Conservation (phyloP, 768 basidiomycete species). For the Mycena rebaudengoi region DNA sequence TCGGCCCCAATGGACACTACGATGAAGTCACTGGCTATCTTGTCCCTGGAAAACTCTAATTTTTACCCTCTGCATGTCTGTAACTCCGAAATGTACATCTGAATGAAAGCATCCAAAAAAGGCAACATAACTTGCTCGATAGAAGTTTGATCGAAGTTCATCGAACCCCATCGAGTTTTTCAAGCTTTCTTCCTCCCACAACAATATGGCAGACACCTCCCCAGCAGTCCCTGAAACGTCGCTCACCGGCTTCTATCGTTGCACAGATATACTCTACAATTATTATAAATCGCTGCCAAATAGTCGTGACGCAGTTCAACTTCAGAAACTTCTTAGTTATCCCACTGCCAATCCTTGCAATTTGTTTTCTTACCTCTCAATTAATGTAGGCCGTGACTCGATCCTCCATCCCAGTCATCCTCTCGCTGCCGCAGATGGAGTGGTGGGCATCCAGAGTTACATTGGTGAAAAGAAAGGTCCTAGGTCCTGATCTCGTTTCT, state of each 20-base stretch:
- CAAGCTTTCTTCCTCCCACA: background rate
- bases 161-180: too few relatives aligned
- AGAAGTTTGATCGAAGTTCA: too few relatives aligned
- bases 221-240: too few relatives aligned
- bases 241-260: slow-evolving; percentile 4
- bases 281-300: slow-evolving; percentile 14
- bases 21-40: background rate
- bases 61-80: background rate
- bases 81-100: background rate
- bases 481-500: background rate
- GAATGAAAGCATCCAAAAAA: too few relatives aligned
- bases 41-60: background rate
- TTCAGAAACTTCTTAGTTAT: slow-evolving; percentile 26
- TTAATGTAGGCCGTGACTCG: slow-evolving; percentile 10
- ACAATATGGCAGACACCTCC: background rate
- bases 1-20: too few relatives aligned
- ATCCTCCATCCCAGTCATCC: slow-evolving; percentile 32
- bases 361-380: background rate
- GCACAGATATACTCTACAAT: slow-evolving; percentile 17
- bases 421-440: slow-evolving; percentile 21
- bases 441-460: slow-evolving; percentile 18
- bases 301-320: slow-evolving; percentile 16
- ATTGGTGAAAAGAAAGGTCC: slow-evolving; percentile 9
- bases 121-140: too few relatives aligned
- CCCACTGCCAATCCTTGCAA: background rate